These are phyloP conservation scores for Colletotrichum ledebouriae DNA, from an alignment of 2,329 filamentous ascomycete species.

Conservation along the genomic window DNA sequence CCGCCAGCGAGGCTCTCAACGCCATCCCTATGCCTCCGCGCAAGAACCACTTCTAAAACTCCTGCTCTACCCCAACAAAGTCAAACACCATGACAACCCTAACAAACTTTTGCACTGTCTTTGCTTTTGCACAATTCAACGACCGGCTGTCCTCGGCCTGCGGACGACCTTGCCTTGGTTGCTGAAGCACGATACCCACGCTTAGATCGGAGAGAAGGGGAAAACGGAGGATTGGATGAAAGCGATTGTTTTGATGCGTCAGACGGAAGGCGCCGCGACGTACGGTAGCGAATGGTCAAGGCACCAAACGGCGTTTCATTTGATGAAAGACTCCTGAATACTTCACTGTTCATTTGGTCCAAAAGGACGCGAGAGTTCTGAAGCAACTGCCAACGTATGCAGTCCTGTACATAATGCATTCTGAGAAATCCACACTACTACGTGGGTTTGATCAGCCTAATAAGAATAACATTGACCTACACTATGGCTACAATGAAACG, in stretches of 20 bases:
- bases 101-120: conserved; percentile 12
- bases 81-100: conserved; percentile 7
- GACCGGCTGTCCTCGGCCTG: conserved; percentile 19
- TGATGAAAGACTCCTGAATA: conserved; percentile 16
- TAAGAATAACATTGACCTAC: conserved; percentile 2
- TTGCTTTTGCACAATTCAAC: conserved; percentile 30
- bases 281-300: conserved; percentile 30
- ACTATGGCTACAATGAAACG: not conserved
- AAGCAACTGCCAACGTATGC: conserved; percentile 1
- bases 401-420: conserved; percentile 27
- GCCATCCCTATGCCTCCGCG: conserved; percentile 13
- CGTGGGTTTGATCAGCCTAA: conserved; percentile 19
- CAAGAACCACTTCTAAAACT: conserved; percentile 29
- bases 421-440: conserved; percentile 20
- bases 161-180: conserved; percentile 21
- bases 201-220: conserved; percentile 25
- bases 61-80: not conserved
- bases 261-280: conserved; percentile 21
- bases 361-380: conserved; percentile 11
- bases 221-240: conserved; percentile 10
- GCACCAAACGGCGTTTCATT: conserved; percentile 39
- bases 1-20: conserved; percentile 49
- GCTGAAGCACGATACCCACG: conserved; percentile 39
- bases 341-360: not conserved
- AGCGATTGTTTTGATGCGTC: conserved; percentile 15